These are phyloP conservation scores for Brassica napus DNA, from an alignment of 345 rosid species.

Conservation along the genomic window Da-Ae NC_063442.1:37631501-37632000, in stretches of 20 bases:
- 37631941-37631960: constrained; percentile 22
- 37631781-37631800: background rate
- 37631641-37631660: background rate
- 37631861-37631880: constrained; percentile 23
- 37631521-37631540: background rate
- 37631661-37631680: background rate
- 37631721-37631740: background rate
- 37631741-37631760: background rate
- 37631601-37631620: background rate
- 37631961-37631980: constrained; percentile 5
- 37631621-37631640: background rate
- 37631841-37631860: background rate
- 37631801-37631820: background rate
- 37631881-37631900: background rate
- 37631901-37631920: background rate
- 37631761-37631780: background rate
- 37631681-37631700: background rate
- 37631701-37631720: background rate
- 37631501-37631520: background rate
- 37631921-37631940: background rate
- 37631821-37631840: constrained; percentile 9
- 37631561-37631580: background rate
- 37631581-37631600: background rate
- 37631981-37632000: background rate
- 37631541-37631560: background rate